Conservation (phyloP, 2,329 filamentous ascomycete species). For the Phyllosticta citribraziliensis region DNA sequence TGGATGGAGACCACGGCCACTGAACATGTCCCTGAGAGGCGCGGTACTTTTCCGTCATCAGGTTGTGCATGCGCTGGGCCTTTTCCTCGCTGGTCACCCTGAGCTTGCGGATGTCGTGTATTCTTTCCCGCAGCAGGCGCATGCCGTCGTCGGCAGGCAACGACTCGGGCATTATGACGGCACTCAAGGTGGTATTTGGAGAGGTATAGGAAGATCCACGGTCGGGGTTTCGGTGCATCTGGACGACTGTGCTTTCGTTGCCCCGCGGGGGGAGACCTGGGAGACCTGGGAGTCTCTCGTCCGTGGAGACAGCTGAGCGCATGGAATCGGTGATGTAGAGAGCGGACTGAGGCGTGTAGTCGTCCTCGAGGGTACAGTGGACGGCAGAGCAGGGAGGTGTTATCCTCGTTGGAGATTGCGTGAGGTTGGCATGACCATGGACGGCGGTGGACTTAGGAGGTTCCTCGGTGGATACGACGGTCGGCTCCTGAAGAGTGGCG, state of each 20-base stretch:
- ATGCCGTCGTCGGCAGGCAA: conserved; percentile 44
- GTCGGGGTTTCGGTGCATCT: conserved; percentile 3
- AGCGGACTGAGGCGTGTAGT: conserved; percentile 21
- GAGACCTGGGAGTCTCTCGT: not conserved
- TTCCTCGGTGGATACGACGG: conserved; percentile 6
- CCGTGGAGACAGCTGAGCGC: conserved; percentile 15
- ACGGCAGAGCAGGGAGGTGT: conserved; percentile 17
- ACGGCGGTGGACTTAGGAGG: conserved; percentile 9
- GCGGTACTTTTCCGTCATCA: conserved; percentile 41
- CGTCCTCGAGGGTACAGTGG: conserved; percentile 2
- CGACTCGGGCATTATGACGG: conserved; percentile 16
- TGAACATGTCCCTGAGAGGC: conserved; percentile 8
- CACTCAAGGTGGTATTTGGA: not conserved
- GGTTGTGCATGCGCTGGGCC: conserved; percentile 37
- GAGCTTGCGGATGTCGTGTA: conserved; percentile 38
- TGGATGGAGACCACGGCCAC: conserved; percentile 28
- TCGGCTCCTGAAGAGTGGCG: conserved; percentile 2
- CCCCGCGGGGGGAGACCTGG: not conserved
- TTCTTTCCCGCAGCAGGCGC: conserved; percentile 35
- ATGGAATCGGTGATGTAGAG: conserved; percentile 21
- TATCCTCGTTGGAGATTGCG: conserved; percentile 13
- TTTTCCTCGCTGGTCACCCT: conserved; percentile 38
- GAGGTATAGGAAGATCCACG: conserved; percentile 1
- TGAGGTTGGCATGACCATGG: conserved; percentile 11
- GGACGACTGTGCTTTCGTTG: not conserved